A percentile compares a stretch with the other conserved stretches of the same genome.
Evolutionary conservation across 176 grass and related monocot genomes (phyloP).

Genomic region (Paspalum vaginatum): DNA sequence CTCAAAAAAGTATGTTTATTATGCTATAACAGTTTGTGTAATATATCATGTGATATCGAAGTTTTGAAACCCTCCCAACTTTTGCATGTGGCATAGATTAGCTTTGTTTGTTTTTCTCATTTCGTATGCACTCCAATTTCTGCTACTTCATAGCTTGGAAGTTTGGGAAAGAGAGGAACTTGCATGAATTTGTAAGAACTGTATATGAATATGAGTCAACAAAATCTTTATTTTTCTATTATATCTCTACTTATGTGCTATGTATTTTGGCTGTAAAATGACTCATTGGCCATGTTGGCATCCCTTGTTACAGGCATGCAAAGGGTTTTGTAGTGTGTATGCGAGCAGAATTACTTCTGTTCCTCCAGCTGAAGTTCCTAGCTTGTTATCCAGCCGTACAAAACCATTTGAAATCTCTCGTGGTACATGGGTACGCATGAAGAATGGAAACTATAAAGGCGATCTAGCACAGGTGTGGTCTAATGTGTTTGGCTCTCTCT

Average conservation of each 20-base stretch:
- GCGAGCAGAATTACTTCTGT: conserved; percentile 69
- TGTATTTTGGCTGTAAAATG: conserved; percentile 35
- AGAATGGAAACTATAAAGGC: conserved; percentile 95
- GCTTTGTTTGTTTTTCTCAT: conserved; percentile 16
- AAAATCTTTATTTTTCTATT: not conserved
- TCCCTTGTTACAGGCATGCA: conserved; percentile 76
- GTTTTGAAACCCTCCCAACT: not conserved
- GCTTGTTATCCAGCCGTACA: conserved; percentile 67
- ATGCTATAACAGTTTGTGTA: conserved; percentile 3
- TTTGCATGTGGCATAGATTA: conserved; percentile 16
- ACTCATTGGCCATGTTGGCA: conserved; percentile 16
- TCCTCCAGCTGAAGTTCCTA: conserved; percentile 74
- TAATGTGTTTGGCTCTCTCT: conserved; percentile 1
- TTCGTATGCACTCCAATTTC: not conserved
- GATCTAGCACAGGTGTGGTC: conserved; percentile 80
- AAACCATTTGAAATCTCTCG: conserved; percentile 73
- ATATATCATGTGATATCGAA: not conserved
- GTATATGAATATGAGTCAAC: not conserved
- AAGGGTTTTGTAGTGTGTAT: conserved; percentile 94
- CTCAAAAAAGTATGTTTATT: not conserved
- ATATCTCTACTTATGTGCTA: conserved; percentile 11
- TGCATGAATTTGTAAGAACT: conserved; percentile 15
- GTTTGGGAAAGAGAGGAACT: conserved; percentile 1
- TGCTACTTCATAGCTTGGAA: conserved; percentile 20
- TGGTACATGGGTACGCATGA: conserved; percentile 92